Conservation (phyloP, 441 rosid genomes). For the Lepidium campestre region DNA sequence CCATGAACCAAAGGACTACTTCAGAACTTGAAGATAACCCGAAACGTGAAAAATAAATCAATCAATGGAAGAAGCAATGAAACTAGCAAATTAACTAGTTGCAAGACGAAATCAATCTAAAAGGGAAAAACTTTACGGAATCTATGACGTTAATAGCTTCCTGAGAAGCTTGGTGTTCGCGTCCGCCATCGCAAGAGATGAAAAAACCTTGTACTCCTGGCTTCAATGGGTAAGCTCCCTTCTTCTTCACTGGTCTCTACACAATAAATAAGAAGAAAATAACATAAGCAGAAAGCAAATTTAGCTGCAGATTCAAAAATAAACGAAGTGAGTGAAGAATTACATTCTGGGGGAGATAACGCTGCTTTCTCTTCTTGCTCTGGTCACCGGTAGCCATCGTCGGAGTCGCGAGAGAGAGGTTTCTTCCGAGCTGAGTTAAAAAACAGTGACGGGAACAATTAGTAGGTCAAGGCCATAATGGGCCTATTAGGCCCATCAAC, state of each 20-base stretch:
- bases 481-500: conserved; percentile 9
- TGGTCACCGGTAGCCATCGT: conserved; percentile 50
- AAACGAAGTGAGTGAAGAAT: background rate
- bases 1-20: background rate
- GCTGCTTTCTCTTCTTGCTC: conserved; percentile 71
- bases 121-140: conserved; percentile 40
- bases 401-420: conserved; percentile 1
- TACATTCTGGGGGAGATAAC: conserved; percentile 67
- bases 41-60: background rate
- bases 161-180: conserved; percentile 79
- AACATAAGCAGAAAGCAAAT: background rate
- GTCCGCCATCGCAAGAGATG: conserved; percentile 88
- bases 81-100: background rate
- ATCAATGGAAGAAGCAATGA: background rate
- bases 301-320: background rate
- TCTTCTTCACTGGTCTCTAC: conserved; percentile 75
- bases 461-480: conserved; percentile 1
- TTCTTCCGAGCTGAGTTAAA: background rate
- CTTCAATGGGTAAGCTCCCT: conserved; percentile 72
- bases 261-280: background rate
- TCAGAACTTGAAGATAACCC: background rate
- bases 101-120: background rate
- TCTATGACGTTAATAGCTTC: conserved; percentile 85
- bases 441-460: background rate
- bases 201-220: conserved; percentile 90